Evolutionary conservation across 345 rosid species (phyloP).

Genomic region (Trapa incisa): DNA sequence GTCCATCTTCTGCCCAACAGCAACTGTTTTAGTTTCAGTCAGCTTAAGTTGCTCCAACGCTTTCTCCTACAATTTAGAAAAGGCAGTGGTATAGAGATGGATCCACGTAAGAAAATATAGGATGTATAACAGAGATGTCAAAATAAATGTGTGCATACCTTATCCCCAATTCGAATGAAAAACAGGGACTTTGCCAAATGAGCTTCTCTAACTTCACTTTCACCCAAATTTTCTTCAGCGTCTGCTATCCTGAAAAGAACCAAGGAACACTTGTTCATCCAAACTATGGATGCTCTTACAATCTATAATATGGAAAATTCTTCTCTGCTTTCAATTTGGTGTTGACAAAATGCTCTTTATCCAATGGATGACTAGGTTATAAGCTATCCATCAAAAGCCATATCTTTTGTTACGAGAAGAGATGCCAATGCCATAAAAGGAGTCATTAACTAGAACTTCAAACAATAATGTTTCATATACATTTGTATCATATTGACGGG

Average conservation of each 20-base stretch:
- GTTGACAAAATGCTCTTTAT: background rate
- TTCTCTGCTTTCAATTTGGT: background rate
- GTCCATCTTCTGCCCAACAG: constrained; percentile 97
- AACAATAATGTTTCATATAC: background rate
- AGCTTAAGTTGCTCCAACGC: constrained; percentile 87
- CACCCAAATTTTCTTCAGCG: constrained; percentile 95
- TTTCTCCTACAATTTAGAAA: constrained; percentile 47
- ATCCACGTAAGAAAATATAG: background rate
- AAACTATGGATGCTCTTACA: background rate
- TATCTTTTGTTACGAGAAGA: background rate
- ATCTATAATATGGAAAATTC: background rate
- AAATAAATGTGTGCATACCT: constrained; percentile 29
- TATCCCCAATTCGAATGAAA: constrained; percentile 75
- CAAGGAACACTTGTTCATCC: constrained; percentile 1
- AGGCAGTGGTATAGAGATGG: constrained; percentile 3
- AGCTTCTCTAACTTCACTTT: constrained; percentile 98
- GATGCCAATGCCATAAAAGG: background rate
- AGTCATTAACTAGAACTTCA: no score
- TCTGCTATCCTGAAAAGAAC: constrained; percentile 65
- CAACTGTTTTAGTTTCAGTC: constrained; percentile 96
- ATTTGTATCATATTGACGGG: background rate
- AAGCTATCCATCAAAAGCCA: background rate
- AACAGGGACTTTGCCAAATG: constrained; percentile 89
- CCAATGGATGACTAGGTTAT: background rate
- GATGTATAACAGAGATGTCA: background rate